Conservation (phyloP, 805 yeast species). For the Hanseniaspora taiwanica region DNA sequence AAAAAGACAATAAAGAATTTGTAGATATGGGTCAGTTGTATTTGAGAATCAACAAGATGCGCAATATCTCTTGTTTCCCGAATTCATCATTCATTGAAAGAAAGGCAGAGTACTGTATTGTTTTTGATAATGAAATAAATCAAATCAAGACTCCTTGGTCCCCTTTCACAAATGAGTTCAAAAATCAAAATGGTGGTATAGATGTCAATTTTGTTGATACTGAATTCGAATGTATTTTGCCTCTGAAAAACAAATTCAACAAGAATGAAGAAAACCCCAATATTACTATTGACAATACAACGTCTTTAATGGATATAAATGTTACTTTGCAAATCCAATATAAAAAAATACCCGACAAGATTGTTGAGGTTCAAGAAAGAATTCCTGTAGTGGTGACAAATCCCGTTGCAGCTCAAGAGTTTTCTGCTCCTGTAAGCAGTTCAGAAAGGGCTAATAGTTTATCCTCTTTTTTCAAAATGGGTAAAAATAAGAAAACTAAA, state of each 20-base stretch:
- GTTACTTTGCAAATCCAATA: constrained; percentile 62
- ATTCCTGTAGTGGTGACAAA: constrained; percentile 32
- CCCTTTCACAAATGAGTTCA: constrained; percentile 2
- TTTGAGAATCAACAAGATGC: constrained; percentile 34
- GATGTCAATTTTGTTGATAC: constrained; percentile 22
- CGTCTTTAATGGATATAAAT: constrained; percentile 42
- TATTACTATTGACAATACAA: background rate
- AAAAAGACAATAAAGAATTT: no score
- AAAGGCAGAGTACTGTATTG: constrained; percentile 36
- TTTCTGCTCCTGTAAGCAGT: constrained; percentile 6
- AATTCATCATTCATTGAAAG: constrained; percentile 26
- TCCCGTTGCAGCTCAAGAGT: background rate
- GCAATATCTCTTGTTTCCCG: constrained; percentile 32
- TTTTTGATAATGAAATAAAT: constrained; percentile 69
- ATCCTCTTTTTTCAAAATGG: background rate
- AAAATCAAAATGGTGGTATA: background rate
- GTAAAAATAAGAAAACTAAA: background rate
- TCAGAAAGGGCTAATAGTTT: constrained; percentile 3
- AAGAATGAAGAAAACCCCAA: no score
- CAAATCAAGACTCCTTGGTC: constrained; percentile 50
- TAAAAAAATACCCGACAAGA: constrained; percentile 30
- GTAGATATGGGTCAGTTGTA: constrained; percentile 36
- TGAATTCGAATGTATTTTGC: constrained; percentile 59
- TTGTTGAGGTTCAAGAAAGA: constrained; percentile 49
- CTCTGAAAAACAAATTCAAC: constrained; percentile 35